Evolutionary conservation across 345 rosid species (phyloP), one percentile per base, ranked within the genome.

Genomic region (Dovyalis caffra): DNA sequence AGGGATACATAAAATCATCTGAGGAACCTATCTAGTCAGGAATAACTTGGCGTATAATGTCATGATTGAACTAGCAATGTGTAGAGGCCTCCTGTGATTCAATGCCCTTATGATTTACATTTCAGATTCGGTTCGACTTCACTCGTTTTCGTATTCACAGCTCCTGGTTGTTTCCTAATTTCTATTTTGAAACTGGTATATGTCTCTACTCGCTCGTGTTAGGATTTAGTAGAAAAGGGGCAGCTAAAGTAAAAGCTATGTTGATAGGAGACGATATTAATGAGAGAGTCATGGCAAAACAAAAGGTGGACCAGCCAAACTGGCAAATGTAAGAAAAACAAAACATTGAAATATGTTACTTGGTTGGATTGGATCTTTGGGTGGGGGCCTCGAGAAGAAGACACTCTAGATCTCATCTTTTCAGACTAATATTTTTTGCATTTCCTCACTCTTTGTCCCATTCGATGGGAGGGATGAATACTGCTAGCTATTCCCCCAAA

Each of bases 381-480:
- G 10, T 29, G 77, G 72, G 67, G 23, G 67, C 3, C 6, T 26
- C 68, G 25, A 12, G 45, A 21, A 70, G 63, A 49, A 49, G n/a
- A 33, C 28, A 33, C 40, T 11, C n/a, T 6, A 6, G 64, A 68
- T 66, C 72, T 58, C 73, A 69, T 69, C 78, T 34, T 21, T 35
- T 49, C 4, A 10, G 69, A 8, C 25, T 43, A 23, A 29, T 70
- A 29, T 74, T 69, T 66, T 66, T 73, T 43, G 4, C 35, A 47
- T n/a, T 32, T 11, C 23, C 66, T 32, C 35, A 11, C 29, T n/a
- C 34, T 43, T 67, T 73, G 82, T 72, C 85, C 15, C 16, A 12
- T 65, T 69, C 15, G 73, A 70, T 58, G 25, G 81, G 56, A 47
- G 80, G 69, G 73, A 49, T 79, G 78, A 31, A 76, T 21, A n/a